A percentile compares a stretch with the other conserved stretches of the same genome.
Evolutionary conservation across 192 early-diverging fungal genomes (phyloP).

Genomic region (Backusella mclennaniae): DNA sequence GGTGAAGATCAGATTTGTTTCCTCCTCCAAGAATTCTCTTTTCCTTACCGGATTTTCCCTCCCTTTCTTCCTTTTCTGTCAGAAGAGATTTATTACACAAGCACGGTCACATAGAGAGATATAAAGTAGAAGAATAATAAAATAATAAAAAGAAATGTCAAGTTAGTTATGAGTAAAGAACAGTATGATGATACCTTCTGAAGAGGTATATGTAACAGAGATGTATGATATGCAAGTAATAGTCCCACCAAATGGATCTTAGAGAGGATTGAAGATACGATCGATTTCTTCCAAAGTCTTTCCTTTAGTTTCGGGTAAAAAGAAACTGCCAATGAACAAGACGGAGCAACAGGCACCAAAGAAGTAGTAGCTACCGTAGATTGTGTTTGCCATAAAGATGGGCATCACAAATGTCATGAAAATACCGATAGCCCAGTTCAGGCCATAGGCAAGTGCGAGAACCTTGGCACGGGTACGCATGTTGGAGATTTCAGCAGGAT

Average conservation of each 20-base stretch:
- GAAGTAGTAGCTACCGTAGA: slow-evolving; percentile 39
- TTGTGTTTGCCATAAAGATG: slow-evolving; percentile 35
- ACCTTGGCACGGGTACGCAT: slow-evolving; percentile 37
- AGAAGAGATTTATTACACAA: slow-evolving; percentile 10
- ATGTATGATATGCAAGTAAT: not conserved
- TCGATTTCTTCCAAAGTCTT: slow-evolving; percentile 89
- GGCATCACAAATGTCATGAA: slow-evolving; percentile 40
- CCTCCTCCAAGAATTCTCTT: not conserved
- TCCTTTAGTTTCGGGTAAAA: slow-evolving; percentile 84
- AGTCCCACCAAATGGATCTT: not conserved
- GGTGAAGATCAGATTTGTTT: not conserved
- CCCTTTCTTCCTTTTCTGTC: not conserved
- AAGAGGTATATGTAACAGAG: not conserved
- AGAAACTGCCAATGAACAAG: slow-evolving; percentile 49
- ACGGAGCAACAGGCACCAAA: slow-evolving; percentile 39
- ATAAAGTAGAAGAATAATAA: slow-evolving; percentile 2
- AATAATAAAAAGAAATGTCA: not conserved
- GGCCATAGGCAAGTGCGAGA: slow-evolving; percentile 30
- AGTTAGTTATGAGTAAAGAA: slow-evolving; percentile 1
- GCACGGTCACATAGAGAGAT: not conserved
- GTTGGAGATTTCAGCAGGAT: slow-evolving; percentile 36
- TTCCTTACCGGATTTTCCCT: not conserved
- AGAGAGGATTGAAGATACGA: slow-evolving; percentile 55
- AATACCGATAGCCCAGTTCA: slow-evolving; percentile 37
- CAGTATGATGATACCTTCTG: not conserved